Percentiles rank a stretch among this genome's conserved stretches.
These are phyloP conservation scores for Dryadomyces sulphureus DNA, from an alignment of 2,329 filamentous ascomycete genomes.

Conservation along the genomic window DNA sequence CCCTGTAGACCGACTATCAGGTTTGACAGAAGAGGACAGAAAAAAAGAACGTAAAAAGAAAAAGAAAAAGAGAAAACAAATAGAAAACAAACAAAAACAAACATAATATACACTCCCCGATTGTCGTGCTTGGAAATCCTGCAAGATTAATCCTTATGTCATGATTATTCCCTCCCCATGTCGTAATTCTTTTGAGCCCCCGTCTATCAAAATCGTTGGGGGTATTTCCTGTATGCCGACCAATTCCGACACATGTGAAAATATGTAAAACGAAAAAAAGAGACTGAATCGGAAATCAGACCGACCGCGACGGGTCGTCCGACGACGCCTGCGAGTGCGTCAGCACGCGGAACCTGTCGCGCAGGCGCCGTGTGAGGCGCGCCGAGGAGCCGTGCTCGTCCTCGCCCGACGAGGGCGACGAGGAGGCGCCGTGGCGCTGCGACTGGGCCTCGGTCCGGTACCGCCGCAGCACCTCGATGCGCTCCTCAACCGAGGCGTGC, in stretches of 20 bases:
- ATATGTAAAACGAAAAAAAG: too few relatives aligned
- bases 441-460: constrained; percentile 26
- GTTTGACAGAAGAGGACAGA: neutral
- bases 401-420: constrained; percentile 14
- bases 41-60: neutral
- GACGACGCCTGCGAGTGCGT: constrained; percentile 25
- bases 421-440: neutral
- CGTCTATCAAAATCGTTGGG: neutral
- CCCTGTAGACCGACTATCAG: neutral
- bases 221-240: neutral
- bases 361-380: constrained; percentile 31
- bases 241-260: too few relatives aligned
- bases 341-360: constrained; percentile 37
- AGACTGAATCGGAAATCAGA: too few relatives aligned
- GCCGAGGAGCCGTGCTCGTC: constrained; percentile 25
- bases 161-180: neutral
- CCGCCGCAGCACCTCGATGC: constrained; percentile 43
- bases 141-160: neutral
- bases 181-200: neutral
- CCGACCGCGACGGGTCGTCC: neutral
- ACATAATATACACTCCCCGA: neutral
- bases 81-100: neutral
- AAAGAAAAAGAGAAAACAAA: neutral
- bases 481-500: constrained; percentile 44
- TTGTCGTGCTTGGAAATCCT: neutral